Base-by-base conservation (phyloP, 2,329 filamentous ascomycete species). In the Coleophoma crateriformis region DNA sequence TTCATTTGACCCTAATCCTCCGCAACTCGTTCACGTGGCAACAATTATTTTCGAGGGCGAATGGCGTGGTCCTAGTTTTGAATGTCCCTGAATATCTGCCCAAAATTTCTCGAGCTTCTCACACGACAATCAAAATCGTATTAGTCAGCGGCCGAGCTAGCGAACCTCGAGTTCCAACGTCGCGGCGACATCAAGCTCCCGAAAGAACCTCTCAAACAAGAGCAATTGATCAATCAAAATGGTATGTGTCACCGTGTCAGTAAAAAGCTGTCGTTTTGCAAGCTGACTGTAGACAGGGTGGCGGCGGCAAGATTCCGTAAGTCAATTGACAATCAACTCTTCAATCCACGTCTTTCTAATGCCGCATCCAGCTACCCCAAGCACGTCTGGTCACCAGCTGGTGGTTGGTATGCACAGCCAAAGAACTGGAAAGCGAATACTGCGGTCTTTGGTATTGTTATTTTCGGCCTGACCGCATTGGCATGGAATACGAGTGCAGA, bases 301-400 rank as follows among this genome's bases (percentile, higher is more conserved):
- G 88, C 74, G 90, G 90, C 76, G 85, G 81, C 71, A 87, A 87
- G 72, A 79, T 88, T 60, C 79, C 82, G 81, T 87, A 78, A 62
- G 77, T 62, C 57, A 56, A 63, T 56, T 48, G 45, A 48, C 35
- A 17, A 38, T 38, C 15, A n/a, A 3, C 35, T 44, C 41, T 46
- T 50, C 49, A 51, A 51, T 11, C 43, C 44, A 45, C 37, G 43
- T 50, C 46, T 53, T 48, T 44, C 57, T 59, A 43, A 61, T 50
- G 49, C 35, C 15, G 20, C 44, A 33, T 38, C 22, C 63, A 95
- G 90, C 67, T 96, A 96, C 74, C 91, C 90, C 70, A 96, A 96
- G 79, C 92, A 99, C 79, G 90, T 99, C 79, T 99, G 94, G 94
- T 97, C 94, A 66, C 94, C 94, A 54, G 79, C 92, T 58, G 94